Conservation (phyloP, 805 yeast species). For the Ogataea dorogensis region DNA sequence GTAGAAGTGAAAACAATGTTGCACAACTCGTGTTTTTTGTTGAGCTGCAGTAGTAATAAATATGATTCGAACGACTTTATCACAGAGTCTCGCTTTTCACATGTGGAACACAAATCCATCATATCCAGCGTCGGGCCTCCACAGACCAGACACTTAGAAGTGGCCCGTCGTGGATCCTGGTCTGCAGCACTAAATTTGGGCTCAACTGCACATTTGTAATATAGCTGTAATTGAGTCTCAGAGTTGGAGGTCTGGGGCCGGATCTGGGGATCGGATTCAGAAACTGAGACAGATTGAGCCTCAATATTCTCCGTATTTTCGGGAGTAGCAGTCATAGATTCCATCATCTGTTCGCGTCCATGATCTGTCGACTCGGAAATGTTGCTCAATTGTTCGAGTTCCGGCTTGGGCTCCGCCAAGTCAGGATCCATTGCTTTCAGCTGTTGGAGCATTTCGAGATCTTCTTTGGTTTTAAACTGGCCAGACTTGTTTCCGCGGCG, state of each 20-base stretch:
- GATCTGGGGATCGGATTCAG: background rate
- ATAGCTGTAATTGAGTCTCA: background rate
- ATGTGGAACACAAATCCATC: conserved; percentile 25
- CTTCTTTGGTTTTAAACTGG: conserved; percentile 20
- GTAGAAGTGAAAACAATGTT: conserved; percentile 26
- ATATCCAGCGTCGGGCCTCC: conserved; percentile 4
- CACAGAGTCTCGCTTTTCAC: conserved; percentile 26
- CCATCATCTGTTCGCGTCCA: background rate
- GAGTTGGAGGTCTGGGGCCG: too few species aligned
- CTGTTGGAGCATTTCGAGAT: conserved; percentile 16
- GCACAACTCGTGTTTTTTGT: conserved; percentile 25
- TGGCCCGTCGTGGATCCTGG: conserved; percentile 4
- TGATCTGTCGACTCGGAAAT: background rate
- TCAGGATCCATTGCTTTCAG: conserved; percentile 15
- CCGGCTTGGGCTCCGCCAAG: too few species aligned
- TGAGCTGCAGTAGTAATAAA: conserved; percentile 26
- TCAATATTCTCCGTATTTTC: conserved; percentile 1
- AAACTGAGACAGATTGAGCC: background rate
- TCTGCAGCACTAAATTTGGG: conserved; percentile 3
- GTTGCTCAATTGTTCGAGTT: too few species aligned
- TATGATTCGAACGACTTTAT: conserved; percentile 26
- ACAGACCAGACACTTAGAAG: conserved; percentile 18
- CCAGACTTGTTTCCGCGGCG: conserved; percentile 28
- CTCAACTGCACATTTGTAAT: conserved; percentile 2
- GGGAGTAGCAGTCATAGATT: conserved; percentile 3